phyloP scores from a whole-genome alignment of 2,329 filamentous ascomycete genomes.

The Calonectria henricotiae region DNA sequence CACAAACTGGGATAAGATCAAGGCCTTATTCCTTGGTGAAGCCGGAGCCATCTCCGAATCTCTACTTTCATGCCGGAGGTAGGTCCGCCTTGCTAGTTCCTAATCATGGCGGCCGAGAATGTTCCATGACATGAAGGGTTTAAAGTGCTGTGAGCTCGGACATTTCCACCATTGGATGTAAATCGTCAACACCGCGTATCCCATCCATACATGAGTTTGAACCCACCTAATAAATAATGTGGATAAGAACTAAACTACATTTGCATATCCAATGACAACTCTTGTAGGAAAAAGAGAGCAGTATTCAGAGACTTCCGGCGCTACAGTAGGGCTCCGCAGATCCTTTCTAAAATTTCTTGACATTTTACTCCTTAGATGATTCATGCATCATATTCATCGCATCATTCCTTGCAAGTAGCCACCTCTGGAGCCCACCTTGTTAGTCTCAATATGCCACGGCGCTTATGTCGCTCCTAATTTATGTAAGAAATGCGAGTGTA shows the following conservation, averaged over 20 bases:
- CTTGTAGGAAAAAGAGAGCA: neutral
- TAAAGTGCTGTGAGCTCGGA: neutral
- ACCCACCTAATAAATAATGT: neutral
- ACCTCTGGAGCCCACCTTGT: neutral
- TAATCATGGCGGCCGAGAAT: neutral
- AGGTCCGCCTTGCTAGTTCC: neutral
- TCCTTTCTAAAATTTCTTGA: neutral
- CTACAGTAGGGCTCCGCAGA: neutral
- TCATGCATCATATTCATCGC: neutral
- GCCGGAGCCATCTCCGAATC: neutral
- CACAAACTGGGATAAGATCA: neutral
- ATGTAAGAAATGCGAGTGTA: too few relatives aligned
- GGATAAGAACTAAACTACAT: neutral
- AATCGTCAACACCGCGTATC: neutral
- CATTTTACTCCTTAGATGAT: neutral
- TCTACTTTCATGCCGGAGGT: neutral
- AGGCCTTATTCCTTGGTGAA: neutral
- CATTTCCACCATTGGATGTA: neutral
- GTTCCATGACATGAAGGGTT: neutral
- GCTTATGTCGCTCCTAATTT: neutral
- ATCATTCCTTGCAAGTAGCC: neutral
- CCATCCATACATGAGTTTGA: neutral
- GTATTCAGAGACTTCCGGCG: neutral
- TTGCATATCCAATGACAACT: neutral
- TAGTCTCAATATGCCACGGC: neutral